These are phyloP conservation scores for Nelumbo lutea DNA, from an alignment of 164 flowering plant species.

Conservation along the genomic window DNA sequence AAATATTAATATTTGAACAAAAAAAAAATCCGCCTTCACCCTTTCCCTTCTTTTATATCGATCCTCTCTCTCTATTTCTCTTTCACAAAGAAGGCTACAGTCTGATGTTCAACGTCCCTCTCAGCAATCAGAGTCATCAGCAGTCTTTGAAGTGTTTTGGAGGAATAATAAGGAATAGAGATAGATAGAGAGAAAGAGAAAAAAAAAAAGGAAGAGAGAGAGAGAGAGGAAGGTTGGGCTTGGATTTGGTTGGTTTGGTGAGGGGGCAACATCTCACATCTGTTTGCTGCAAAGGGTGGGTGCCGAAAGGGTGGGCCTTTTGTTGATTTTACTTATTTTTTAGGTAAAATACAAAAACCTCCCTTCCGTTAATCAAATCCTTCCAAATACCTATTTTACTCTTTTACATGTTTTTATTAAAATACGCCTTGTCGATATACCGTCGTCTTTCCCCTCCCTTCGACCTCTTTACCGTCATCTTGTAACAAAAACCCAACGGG, in stretches of 20 bases:
- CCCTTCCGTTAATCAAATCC: too few species aligned
- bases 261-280: neutral
- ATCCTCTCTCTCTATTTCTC: neutral
- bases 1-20: neutral
- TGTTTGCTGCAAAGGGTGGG: neutral
- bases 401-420: too few species aligned
- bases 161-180: neutral
- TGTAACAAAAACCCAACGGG: too few species aligned
- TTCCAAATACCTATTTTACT: too few species aligned
- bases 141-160: neutral
- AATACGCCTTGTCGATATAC: too few species aligned
- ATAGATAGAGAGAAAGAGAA: neutral
- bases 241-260: neutral
- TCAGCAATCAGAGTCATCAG: neutral
- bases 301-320: slow-evolving; percentile 1
- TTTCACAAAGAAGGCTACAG: neutral
- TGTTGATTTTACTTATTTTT: neutral
- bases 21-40: neutral
- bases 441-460: too few species aligned
- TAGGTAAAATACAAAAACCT: neutral
- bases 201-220: neutral
- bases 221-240: neutral
- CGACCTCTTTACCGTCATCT: too few species aligned
- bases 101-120: neutral
- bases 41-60: neutral